Percentiles rank a stretch among this genome's conserved stretches.
These are phyloP conservation scores for Irpex lacteus DNA, from an alignment of 1,284 basidiomycete genomes.

Conservation along the genomic window DNA sequence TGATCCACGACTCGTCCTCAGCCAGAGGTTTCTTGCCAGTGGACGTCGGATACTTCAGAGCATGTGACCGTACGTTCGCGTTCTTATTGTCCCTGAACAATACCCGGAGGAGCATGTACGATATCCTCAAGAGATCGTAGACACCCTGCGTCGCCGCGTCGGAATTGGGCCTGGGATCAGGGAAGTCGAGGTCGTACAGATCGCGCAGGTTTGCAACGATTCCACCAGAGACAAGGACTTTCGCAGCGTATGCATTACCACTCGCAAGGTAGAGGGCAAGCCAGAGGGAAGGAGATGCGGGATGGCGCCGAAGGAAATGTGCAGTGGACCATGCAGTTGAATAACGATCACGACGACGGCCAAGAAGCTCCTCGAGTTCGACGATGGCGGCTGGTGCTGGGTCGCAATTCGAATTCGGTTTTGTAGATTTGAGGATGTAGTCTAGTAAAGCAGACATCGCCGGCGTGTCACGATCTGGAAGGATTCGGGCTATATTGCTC, in stretches of 20 bases:
- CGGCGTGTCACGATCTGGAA: not conserved
- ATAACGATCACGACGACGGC: not conserved
- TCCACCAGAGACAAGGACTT: not conserved
- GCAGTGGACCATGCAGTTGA: not conserved
- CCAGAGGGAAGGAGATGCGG: slow-evolving; percentile 3
- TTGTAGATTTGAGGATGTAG: not conserved
- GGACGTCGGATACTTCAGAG: not conserved
- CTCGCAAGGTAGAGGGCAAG: not conserved
- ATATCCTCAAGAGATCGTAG: not conserved
- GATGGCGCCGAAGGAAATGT: not conserved
- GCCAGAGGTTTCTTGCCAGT: not conserved
- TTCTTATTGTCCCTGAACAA: not conserved
- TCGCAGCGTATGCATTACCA: not conserved
- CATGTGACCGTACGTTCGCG: not conserved
- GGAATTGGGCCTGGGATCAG: not conserved
- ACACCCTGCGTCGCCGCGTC: not conserved
- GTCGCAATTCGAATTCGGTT: not conserved
- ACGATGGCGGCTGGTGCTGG: not conserved
- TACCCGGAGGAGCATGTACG: not conserved
- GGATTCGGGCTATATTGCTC: not conserved
- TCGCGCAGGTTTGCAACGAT: not conserved
- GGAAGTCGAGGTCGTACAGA: not conserved
- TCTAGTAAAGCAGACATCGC: not conserved
- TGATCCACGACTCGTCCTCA: not conserved
- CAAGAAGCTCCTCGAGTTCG: not conserved